A percentile compares a stretch with the other conserved stretches of the same genome.
Conservation (phyloP, 2,329 filamentous ascomycete species). For the Penicillium hesseltinei region DNA sequence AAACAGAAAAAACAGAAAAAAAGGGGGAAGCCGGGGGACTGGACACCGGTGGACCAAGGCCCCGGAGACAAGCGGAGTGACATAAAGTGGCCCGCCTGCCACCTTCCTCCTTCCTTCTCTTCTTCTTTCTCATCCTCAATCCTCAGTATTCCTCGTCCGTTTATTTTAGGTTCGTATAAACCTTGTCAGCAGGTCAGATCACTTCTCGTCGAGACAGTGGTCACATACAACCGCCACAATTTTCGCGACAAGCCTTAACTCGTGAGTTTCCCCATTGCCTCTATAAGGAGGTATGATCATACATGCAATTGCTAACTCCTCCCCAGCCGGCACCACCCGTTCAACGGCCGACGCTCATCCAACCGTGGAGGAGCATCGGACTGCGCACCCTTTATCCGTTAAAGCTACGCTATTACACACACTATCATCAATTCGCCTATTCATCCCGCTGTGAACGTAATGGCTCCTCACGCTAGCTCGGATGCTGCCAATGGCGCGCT, state of each 20-base stretch:
- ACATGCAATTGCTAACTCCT: slow-evolving; percentile 7
- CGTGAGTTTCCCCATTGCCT: slow-evolving; percentile 59
- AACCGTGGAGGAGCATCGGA: slow-evolving; percentile 77
- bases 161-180: slow-evolving; percentile 26
- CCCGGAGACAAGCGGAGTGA: slow-evolving; percentile 6
- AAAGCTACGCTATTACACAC: slow-evolving; percentile 35
- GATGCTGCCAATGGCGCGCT: slow-evolving; percentile 56
- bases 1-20: not conserved
- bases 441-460: slow-evolving; percentile 49
- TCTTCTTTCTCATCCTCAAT: not conserved
- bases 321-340: slow-evolving; percentile 83
- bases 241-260: slow-evolving; percentile 98
- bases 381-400: slow-evolving; percentile 48
- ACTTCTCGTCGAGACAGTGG: slow-evolving; percentile 56
- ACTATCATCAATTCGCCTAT: slow-evolving; percentile 45
- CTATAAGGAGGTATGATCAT: not conserved
- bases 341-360: slow-evolving; percentile 93
- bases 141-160: slow-evolving; percentile 4
- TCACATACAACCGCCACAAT: slow-evolving; percentile 74
- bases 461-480: slow-evolving; percentile 87
- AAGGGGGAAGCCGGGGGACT: slow-evolving; percentile 6
- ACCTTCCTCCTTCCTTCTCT: not conserved
- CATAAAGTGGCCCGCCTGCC: slow-evolving; percentile 3
- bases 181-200: slow-evolving; percentile 46
- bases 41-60: not conserved